Percentiles rank a stretch among this genome's conserved stretches.
phyloP scores from a whole-genome alignment of 2,329 filamentous ascomycete species.

The Aaosphaeria pasadenensis region DNA sequence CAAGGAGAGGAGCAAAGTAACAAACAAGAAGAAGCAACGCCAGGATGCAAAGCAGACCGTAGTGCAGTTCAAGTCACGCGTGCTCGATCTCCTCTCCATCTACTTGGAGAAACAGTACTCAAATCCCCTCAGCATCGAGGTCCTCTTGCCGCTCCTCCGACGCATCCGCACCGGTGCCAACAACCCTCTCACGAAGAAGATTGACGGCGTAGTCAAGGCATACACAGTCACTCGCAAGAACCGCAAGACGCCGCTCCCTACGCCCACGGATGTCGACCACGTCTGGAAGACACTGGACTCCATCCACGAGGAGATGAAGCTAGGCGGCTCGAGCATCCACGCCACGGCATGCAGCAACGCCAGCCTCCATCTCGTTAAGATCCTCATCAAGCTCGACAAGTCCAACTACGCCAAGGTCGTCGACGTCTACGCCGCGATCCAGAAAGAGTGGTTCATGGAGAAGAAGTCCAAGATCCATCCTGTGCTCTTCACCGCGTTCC shows the following conservation, averaged over 20 bases:
- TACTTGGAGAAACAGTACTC: constrained; percentile 77
- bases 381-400: constrained; percentile 52
- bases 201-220: constrained; percentile 66
- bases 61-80: constrained; percentile 90
- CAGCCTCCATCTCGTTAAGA: constrained; percentile 64
- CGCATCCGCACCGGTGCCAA: constrained; percentile 74
- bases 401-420: constrained; percentile 37
- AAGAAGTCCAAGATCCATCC: constrained; percentile 41
- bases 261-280: constrained; percentile 42
- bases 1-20: constrained; percentile 65
- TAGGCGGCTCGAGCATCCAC: constrained; percentile 66
- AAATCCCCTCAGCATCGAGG: constrained; percentile 63
- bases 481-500: constrained; percentile 46
- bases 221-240: constrained; percentile 64
- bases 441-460: constrained; percentile 43
- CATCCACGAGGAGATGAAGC: constrained; percentile 66
- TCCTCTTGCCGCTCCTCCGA: constrained; percentile 73
- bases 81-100: constrained; percentile 82
- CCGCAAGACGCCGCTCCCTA: constrained; percentile 44
- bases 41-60: constrained; percentile 86
- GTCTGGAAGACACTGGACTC: constrained; percentile 59
- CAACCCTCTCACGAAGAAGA: constrained; percentile 72
- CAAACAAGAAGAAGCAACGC: constrained; percentile 75
- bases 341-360: constrained; percentile 71
- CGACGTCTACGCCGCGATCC: constrained; percentile 42